A percentile compares a stretch with the other conserved stretches of the same genome.
Conservation (phyloP, 305 asterid species). For the Stenogyne calaminthoides region DNA sequence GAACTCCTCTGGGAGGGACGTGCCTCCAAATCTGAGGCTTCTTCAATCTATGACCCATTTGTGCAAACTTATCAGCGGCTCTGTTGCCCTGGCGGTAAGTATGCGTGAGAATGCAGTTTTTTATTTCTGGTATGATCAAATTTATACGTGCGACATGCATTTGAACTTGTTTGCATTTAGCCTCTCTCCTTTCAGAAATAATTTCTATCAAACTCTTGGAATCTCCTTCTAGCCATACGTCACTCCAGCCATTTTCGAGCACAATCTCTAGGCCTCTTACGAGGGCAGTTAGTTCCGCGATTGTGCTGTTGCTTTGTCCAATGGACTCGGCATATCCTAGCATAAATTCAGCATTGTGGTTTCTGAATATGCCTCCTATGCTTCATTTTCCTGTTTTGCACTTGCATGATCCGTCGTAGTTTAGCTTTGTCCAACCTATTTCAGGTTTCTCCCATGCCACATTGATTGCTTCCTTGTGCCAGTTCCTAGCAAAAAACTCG, state of each 20-base stretch:
- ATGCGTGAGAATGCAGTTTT: slow-evolving; percentile 53
- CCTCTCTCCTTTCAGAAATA: slow-evolving; percentile 37
- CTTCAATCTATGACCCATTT: slow-evolving; percentile 58
- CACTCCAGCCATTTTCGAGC: slow-evolving; percentile 62
- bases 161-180: slow-evolving; percentile 46
- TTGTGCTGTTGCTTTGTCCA: slow-evolving; percentile 54
- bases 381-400: slow-evolving; percentile 59
- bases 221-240: slow-evolving; percentile 78
- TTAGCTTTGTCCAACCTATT: slow-evolving; percentile 67
- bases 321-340: slow-evolving; percentile 73
- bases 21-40: slow-evolving; percentile 66
- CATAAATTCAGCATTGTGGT: slow-evolving; percentile 66
- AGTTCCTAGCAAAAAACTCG: slow-evolving; percentile 39
- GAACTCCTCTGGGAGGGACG: slow-evolving; percentile 50
- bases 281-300: slow-evolving; percentile 69
- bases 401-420: slow-evolving; percentile 86
- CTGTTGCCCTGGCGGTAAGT: slow-evolving; percentile 68
- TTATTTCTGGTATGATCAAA: slow-evolving; percentile 47
- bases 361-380: slow-evolving; percentile 70
- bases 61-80: slow-evolving; percentile 75
- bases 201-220: slow-evolving; percentile 56
- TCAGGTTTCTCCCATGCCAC: slow-evolving; percentile 65
- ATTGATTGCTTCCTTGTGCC: slow-evolving; percentile 48
- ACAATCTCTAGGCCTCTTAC: slow-evolving; percentile 66
- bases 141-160: slow-evolving; percentile 45